Conservation (phyloP, 2,329 filamentous ascomycete genomes). For the Exophiala dermatitidis region DNA sequence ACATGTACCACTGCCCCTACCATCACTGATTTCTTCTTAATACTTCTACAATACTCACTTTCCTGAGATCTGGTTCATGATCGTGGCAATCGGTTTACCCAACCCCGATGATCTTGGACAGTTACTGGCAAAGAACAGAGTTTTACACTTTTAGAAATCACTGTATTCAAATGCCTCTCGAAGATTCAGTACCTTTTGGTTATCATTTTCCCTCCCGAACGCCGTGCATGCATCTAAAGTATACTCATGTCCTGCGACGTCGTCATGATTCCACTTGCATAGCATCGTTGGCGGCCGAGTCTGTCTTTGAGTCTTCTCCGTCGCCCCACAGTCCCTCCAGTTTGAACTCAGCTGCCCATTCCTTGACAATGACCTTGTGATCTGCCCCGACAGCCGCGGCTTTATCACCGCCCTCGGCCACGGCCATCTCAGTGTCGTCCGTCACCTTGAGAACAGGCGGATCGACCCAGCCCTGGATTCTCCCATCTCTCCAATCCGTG, state of each 20-base stretch:
- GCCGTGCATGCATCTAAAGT: background rate
- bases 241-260: background rate
- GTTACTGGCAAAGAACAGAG: too few species aligned
- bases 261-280: slow-evolving; percentile 32
- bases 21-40: too few species aligned
- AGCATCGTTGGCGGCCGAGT: slow-evolving; percentile 8
- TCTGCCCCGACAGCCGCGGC: slow-evolving; percentile 52
- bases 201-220: background rate
- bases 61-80: too few species aligned
- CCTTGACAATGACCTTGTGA: slow-evolving; percentile 75
- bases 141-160: too few species aligned
- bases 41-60: too few species aligned
- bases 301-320: slow-evolving; percentile 30
- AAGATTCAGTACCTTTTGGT: too few species aligned
- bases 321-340: slow-evolving; percentile 87
- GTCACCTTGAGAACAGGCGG: slow-evolving; percentile 60
- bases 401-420: slow-evolving; percentile 37
- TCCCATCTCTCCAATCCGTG: slow-evolving; percentile 92
- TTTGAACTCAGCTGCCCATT: slow-evolving; percentile 93
- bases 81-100: too few species aligned
- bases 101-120: too few species aligned
- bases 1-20: too few species aligned
- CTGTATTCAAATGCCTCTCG: too few species aligned
- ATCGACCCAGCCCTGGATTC: slow-evolving; percentile 87
- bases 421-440: slow-evolving; percentile 32